These are phyloP conservation scores for Scheffersomyces coipomensis DNA, from an alignment of 805 yeast genomes.

Conservation along the genomic window DNA sequence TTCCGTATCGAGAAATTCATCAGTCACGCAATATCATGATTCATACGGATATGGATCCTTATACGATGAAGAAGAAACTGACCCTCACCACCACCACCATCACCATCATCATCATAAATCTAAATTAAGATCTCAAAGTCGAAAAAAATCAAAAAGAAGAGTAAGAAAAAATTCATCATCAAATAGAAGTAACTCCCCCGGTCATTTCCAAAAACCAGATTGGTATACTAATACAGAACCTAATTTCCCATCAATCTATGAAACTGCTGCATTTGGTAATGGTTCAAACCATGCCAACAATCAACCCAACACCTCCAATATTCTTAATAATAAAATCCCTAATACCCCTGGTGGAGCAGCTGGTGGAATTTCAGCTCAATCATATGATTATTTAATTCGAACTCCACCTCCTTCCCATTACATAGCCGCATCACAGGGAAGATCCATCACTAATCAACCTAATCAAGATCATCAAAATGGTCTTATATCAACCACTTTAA, in stretches of 20 bases:
- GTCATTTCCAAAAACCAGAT: conserved; percentile 33
- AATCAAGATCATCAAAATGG: neutral
- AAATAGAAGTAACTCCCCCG: conserved; percentile 3
- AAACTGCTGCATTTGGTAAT: conserved; percentile 1
- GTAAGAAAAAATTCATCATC: neutral
- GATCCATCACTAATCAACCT: neutral
- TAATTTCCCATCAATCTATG: conserved; percentile 1
- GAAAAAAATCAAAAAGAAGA: neutral
- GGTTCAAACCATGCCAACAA: neutral
- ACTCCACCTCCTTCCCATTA: conserved; percentile 16
- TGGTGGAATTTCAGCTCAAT: neutral
- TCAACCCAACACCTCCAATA: neutral
- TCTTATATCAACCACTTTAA: conserved; percentile 15
- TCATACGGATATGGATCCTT: neutral
- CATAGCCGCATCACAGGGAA: conserved; percentile 10
- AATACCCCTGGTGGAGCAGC: neutral
- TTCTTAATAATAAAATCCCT: neutral
- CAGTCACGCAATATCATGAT: neutral
- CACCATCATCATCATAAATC: neutral
- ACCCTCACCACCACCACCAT: conserved; percentile 3
- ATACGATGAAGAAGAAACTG: neutral
- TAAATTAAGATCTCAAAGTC: neutral
- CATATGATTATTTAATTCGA: conserved; percentile 1
- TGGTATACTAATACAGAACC: conserved; percentile 29
- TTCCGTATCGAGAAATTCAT: neutral